A percentile compares a stretch with the other conserved stretches of the same genome.
These are phyloP conservation scores for Phtheirospermum japonicum DNA, from an alignment of 257 asterid species.

Conservation along the genomic window DNA sequence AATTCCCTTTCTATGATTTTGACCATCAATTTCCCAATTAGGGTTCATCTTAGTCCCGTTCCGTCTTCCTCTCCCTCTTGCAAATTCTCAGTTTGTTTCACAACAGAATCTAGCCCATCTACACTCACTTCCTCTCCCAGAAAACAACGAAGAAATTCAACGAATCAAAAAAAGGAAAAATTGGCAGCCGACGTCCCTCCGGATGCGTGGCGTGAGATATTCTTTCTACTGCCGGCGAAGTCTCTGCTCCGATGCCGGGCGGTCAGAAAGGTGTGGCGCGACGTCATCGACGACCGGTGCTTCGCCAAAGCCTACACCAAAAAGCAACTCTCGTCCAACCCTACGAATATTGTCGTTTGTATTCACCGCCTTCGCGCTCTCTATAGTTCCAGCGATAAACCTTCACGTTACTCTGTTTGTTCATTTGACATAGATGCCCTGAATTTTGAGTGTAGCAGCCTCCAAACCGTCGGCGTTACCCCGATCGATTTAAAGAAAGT, in stretches of 20 bases:
- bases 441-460: background rate
- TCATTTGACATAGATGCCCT: background rate
- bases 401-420: too few relatives aligned
- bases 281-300: background rate
- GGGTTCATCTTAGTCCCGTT: too few relatives aligned
- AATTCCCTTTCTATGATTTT: too few relatives aligned
- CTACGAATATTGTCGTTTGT: background rate
- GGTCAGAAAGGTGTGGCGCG: background rate
- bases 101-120: too few relatives aligned
- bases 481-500: background rate
- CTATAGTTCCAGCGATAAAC: too few relatives aligned
- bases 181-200: too few relatives aligned
- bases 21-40: too few relatives aligned
- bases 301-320: background rate
- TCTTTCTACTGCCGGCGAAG: background rate
- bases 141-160: too few relatives aligned
- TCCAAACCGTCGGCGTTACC: background rate
- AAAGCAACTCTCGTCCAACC: background rate
- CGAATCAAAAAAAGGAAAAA: too few relatives aligned
- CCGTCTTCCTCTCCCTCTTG: too few relatives aligned
- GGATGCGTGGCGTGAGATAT: background rate
- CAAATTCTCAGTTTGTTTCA: too few relatives aligned
- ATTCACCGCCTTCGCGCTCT: background rate
- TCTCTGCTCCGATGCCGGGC: background rate
- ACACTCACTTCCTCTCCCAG: too few relatives aligned